Percentiles rank a stretch among this genome's conserved stretches.
phyloP scores from a whole-genome alignment of 306 rosid species.

The Cucurbita argyrosperma region DNA sequence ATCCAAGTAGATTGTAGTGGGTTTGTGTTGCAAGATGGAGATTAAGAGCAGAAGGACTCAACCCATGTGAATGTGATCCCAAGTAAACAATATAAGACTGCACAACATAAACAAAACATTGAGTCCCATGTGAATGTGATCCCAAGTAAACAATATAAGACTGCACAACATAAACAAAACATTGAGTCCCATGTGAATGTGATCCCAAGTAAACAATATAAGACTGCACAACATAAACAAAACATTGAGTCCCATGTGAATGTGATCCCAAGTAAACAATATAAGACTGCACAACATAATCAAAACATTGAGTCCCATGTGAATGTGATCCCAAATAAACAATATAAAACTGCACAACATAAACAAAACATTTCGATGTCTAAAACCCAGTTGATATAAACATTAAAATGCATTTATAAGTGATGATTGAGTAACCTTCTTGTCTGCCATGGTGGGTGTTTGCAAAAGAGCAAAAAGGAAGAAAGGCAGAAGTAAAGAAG shows the following conservation, averaged over 20 bases:
- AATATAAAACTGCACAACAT: slow-evolving; percentile 27
- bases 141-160: slow-evolving; percentile 46
- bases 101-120: background rate
- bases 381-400: too few relatives aligned
- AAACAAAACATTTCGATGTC: background rate
- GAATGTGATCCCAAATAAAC: slow-evolving; percentile 49
- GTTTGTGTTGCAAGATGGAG: slow-evolving; percentile 11
- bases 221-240: slow-evolving; percentile 17
- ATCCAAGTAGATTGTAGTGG: slow-evolving; percentile 26
- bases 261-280: slow-evolving; percentile 47
- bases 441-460: background rate
- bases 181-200: too few relatives aligned
- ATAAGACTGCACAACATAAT: slow-evolving; percentile 23
- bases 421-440: background rate
- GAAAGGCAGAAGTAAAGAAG: background rate
- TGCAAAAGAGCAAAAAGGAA: background rate
- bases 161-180: slow-evolving; percentile 5
- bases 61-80: slow-evolving; percentile 43
- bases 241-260: too few relatives aligned
- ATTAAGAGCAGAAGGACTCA: slow-evolving; percentile 22
- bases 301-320: slow-evolving; percentile 10
- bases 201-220: slow-evolving; percentile 44
- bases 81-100: slow-evolving; percentile 46
- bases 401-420: background rate
- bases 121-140: too few relatives aligned